Evolutionary conservation across 2,329 filamentous ascomycete genomes (phyloP), one percentile per base, ranked within the genome.

Genomic region (Cladosporium phlei): DNA sequence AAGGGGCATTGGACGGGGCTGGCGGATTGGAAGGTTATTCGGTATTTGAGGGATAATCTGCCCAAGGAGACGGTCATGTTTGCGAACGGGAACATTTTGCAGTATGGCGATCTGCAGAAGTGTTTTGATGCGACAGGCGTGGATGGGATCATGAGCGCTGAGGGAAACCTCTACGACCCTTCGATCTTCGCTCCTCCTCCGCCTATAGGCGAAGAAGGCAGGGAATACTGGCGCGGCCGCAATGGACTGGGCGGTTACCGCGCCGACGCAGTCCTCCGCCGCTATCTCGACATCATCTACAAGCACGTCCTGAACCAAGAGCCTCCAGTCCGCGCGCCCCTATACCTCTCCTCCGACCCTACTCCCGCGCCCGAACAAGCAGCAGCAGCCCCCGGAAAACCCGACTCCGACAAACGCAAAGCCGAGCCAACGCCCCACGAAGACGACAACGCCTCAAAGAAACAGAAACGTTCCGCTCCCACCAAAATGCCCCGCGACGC

Each of bases 1-100:
- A 98, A 98, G 70, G 91, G 93, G 0, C 93, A 98, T 63, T 79
- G 95, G 60, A 98, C 93, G 0, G 93, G 93, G 0, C 58, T 97
- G 27, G 93, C 93, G 4, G 89, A 98, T 68, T 98, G 93, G 93
- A 72, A 71, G n/a, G 80, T 85, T 60, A 83, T 98, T 47, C 78
- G 83, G 4, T 91, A 86, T 61, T 68, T 98, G 54, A 76, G 93
- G 38, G 87, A 95, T 9, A 85, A 84, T 51, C 69, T 98, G 22
- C 91, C 91, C 0, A 70, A 77, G 1, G 89, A 96, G 38, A 94
- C 89, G 6, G 93, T 98, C 19, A 80, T 98, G 2, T 97, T 98
- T 63, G 93, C 93, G 3, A 98, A 98, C 65, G 93, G 93, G 10
- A 98, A 98, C 61, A 84, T 96, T 27, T 71, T 98, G 49, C 85